Percentiles rank a stretch among this genome's conserved stretches.
Conservation (phyloP, 495 filamentous ascomycete species). For the Hapsidospora chrysogenum region DNA sequence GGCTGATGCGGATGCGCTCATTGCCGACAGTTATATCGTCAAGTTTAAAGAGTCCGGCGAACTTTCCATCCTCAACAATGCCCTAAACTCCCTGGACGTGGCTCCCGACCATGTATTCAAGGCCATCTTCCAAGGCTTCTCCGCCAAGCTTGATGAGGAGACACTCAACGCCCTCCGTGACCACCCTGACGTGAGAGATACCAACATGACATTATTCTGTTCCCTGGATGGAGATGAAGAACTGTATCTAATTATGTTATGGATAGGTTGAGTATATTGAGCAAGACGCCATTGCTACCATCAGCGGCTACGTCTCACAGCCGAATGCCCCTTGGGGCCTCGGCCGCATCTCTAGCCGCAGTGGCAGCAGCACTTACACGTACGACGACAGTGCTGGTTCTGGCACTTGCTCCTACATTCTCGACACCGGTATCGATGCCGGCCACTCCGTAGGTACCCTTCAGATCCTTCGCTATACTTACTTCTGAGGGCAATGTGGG, state of each 20-base stretch:
- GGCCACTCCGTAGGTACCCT: conserved; percentile 15
- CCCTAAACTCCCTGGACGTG: conserved; percentile 16
- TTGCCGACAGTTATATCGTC: conserved; percentile 39
- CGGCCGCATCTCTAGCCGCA: conserved; percentile 35
- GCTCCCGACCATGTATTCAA: conserved; percentile 27
- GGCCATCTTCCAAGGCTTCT: conserved; percentile 27
- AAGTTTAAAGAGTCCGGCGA: conserved; percentile 29
- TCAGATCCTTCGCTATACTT: neutral
- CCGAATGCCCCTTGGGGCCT: conserved; percentile 40
- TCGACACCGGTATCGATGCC: conserved; percentile 42
- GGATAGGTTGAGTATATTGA: conserved; percentile 32
- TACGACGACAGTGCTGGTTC: conserved; percentile 41
- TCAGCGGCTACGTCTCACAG: conserved; percentile 27
- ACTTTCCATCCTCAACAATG: conserved; percentile 14
- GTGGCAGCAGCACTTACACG: conserved; percentile 27
- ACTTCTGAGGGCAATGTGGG: too few species aligned
- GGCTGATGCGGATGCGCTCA: conserved; percentile 10
- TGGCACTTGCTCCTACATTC: conserved; percentile 42
- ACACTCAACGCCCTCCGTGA: conserved; percentile 22
- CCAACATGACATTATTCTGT: neutral
- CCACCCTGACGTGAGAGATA: conserved; percentile 16
- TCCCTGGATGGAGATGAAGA: neutral
- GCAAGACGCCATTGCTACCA: conserved; percentile 25
- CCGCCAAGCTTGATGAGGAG: conserved; percentile 16
- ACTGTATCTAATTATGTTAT: conserved; percentile 3